A percentile compares a stretch with the other conserved stretches of the same genome.
phyloP scores from a whole-genome alignment of 768 basidiomycete genomes.

The Punctularia strigosozonata region DNA sequence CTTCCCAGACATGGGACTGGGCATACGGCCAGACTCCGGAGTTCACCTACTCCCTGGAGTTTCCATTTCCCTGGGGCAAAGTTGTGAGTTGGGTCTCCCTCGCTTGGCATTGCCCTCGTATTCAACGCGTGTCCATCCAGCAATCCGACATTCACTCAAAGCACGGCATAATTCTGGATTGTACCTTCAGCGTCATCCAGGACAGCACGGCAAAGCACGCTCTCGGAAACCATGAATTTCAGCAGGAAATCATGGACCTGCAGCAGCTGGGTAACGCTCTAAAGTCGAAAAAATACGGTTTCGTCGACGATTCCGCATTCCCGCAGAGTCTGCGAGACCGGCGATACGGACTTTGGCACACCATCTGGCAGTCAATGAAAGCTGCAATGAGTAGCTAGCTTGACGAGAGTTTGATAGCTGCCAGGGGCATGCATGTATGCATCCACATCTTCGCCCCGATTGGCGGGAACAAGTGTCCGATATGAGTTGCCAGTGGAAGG shows the following conservation, averaged over 20 bases:
- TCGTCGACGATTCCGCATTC: slow-evolving; percentile 24
- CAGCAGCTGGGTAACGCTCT: slow-evolving; percentile 15
- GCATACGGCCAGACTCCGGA: slow-evolving; percentile 88
- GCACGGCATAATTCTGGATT: slow-evolving; percentile 52
- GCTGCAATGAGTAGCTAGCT: too few relatives aligned
- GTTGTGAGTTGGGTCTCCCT: slow-evolving; percentile 21
- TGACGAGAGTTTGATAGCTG: too few relatives aligned
- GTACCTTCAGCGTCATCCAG: too few relatives aligned
- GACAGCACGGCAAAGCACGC: too few relatives aligned
- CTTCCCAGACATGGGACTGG: slow-evolving; percentile 81
- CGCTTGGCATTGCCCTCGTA: not conserved
- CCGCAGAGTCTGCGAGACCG: too few relatives aligned
- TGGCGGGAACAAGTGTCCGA: too few relatives aligned
- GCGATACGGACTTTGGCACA: too few relatives aligned
- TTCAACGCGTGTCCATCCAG: slow-evolving; percentile 3
- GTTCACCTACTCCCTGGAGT: slow-evolving; percentile 54
- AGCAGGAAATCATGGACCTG: slow-evolving; percentile 12
- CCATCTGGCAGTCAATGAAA: too few relatives aligned
- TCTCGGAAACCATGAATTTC: slow-evolving; percentile 6
- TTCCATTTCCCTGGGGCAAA: slow-evolving; percentile 25
- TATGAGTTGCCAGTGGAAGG: too few relatives aligned
- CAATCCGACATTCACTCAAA: slow-evolving; percentile 45
- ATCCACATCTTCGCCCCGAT: too few relatives aligned
- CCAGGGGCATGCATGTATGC: too few relatives aligned
- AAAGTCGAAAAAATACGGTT: slow-evolving; percentile 27